Conservation (phyloP, 306 rosid species). For the Mimosa bimucronata region DNA sequence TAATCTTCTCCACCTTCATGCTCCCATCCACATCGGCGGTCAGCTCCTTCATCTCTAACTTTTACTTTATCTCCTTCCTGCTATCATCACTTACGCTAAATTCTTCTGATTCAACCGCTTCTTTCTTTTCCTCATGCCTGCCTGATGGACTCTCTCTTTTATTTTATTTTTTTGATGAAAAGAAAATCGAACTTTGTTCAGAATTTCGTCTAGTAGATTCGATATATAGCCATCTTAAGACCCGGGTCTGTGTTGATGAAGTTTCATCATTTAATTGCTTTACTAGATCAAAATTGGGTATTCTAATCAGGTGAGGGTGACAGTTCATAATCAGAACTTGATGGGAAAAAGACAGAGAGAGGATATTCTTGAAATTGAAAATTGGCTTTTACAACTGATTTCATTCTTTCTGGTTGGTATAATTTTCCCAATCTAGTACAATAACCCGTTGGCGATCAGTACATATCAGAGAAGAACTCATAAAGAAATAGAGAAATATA, state of each 20-base stretch:
- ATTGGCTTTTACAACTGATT: not conserved
- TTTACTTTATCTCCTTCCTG: too few species aligned
- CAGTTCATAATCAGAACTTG: not conserved
- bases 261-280: not conserved
- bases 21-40: conserved; percentile 91
- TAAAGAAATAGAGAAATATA: not conserved
- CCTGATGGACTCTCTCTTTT: too few species aligned
- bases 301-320: not conserved
- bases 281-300: not conserved
- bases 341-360: not conserved
- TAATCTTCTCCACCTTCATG: conserved; percentile 66
- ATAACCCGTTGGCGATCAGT: not conserved
- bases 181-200: not conserved
- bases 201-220: not conserved
- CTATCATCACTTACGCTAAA: conserved; percentile 11
- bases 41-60: conserved; percentile 25
- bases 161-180: too few species aligned
- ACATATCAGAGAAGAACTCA: not conserved
- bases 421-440: not conserved
- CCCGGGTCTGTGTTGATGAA: not conserved
- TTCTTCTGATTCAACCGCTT: not conserved
- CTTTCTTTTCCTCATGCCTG: not conserved
- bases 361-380: not conserved
- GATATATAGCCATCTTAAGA: conserved; percentile 7
- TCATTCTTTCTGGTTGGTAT: not conserved